Base-by-base conservation (phyloP, 305 asterid species). In the Fraxinus sp. region DNA sequence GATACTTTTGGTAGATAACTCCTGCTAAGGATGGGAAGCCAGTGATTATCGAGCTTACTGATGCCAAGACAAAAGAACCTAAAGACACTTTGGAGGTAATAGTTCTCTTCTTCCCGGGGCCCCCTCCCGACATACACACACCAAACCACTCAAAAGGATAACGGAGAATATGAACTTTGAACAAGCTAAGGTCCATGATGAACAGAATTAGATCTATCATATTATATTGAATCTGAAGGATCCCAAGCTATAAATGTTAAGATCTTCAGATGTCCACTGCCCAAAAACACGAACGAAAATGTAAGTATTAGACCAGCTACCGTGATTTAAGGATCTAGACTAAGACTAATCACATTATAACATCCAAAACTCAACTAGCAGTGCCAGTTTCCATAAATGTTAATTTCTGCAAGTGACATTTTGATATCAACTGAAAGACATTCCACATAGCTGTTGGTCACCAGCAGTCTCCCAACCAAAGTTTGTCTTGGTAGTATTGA, bases 21-120 rank as follows among this genome's bases (percentile, higher is more conserved):
- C 98, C 98, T 41, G 98, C 98, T 6, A 93, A 90, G 90, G 92
- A 95, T 90, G 98, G 98, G 86, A 95, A 90, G 77, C 98, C 98
- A 57, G 98, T 95, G 79, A 91, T 86, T 82, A 93, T 95, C 79
- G 98, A 93, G 92, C 93, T 95, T 79, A 92, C 93, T 89, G 98
- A 95, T 88, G 98, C 98, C 82, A 95, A 93, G 92, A 95, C 98
- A 71, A 95, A 93, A 89, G 98, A 93, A 82, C 95, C 94, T 62
- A 95, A 93, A 88, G 98, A 89, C 55, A 89, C 93, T 35, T 82
- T 94, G 80, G 98, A 94, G 94, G 98, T 94, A 84, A 85, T 26
- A 76, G n/a, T 66, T 74, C n/a, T 39, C 22, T 39, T 35, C 35
- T 30, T 81, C 32, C 39, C 39, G 35, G 0, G 20, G 39, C 9